Conservation (phyloP, 371 early-diverging fungal genomes). For the Antonospora locustae region DNA sequence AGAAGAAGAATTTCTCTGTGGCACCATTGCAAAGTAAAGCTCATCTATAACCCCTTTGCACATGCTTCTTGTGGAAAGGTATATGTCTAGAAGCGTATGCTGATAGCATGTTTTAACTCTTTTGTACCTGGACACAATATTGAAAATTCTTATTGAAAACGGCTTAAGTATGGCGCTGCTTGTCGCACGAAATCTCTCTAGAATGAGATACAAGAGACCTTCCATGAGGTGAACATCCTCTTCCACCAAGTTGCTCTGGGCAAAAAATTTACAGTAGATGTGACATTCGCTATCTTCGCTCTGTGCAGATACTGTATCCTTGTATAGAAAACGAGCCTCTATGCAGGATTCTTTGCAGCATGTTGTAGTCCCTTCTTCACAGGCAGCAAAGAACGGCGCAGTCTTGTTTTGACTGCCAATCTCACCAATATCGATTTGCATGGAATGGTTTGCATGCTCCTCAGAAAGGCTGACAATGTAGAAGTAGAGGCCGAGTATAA, state of each 20-base stretch:
- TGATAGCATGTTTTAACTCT: not conserved
- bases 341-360: not conserved
- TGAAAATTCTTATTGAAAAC: conserved; percentile 24
- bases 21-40: not conserved
- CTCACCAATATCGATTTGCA: not conserved
- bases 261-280: conserved; percentile 8
- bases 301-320: not conserved
- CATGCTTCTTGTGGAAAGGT: not conserved
- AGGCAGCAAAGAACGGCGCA: not conserved
- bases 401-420: not conserved
- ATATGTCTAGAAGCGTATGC: conserved; percentile 7
- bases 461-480: conserved; percentile 2
- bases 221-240: conserved; percentile 24
- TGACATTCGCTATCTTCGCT: not conserved
- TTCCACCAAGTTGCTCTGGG: not conserved
- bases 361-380: not conserved
- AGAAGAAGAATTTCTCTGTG: too few species aligned
- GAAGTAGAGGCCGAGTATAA: conserved; percentile 21
- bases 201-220: conserved; percentile 28
- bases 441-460: not conserved
- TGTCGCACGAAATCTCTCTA: conserved; percentile 27
- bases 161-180: conserved; percentile 9
- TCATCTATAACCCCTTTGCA: conserved; percentile 8
- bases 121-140: conserved; percentile 4
- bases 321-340: not conserved